A percentile compares a stretch with the other conserved stretches of the same genome.
Evolutionary conservation across 768 basidiomycete species (phyloP).

Genomic region (Lyophyllum shimeji): DNA sequence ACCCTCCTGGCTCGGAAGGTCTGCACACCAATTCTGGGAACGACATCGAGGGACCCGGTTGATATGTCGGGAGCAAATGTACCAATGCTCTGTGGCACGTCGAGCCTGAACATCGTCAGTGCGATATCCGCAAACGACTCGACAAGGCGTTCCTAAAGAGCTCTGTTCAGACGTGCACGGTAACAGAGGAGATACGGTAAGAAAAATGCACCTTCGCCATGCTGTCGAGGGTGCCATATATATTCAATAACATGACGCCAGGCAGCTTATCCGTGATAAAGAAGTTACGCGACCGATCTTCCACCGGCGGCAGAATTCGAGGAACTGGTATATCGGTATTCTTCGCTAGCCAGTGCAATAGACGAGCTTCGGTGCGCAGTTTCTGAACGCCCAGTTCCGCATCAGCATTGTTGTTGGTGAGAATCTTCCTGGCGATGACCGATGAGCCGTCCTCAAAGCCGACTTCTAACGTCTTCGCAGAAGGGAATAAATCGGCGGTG

Average conservation of each 20-base stretch:
- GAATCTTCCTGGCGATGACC: neutral
- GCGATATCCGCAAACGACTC: neutral
- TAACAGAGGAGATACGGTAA: neutral
- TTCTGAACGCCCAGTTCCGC: neutral
- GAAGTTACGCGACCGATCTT: neutral
- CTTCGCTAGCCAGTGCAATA: neutral
- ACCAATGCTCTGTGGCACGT: conserved; percentile 3
- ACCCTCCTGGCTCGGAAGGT: neutral
- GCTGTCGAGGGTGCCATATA: conserved; percentile 2
- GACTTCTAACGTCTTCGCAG: neutral
- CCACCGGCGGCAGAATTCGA: neutral
- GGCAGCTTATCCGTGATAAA: conserved; percentile 7
- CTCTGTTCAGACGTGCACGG: neutral
- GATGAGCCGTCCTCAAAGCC: neutral
- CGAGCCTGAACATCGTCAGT: neutral
- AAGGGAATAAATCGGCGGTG: neutral
- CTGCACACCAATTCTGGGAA: neutral
- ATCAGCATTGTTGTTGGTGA: neutral
- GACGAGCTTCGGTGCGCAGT: neutral
- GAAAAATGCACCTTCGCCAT: neutral
- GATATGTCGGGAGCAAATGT: conserved; percentile 1
- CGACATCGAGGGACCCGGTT: neutral
- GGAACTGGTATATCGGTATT: neutral
- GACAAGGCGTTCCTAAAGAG: neutral
- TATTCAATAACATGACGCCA: conserved; percentile 1